phyloP scores from a whole-genome alignment of 179 eudicot genomes.

The Amaranthus tricolor region DNA sequence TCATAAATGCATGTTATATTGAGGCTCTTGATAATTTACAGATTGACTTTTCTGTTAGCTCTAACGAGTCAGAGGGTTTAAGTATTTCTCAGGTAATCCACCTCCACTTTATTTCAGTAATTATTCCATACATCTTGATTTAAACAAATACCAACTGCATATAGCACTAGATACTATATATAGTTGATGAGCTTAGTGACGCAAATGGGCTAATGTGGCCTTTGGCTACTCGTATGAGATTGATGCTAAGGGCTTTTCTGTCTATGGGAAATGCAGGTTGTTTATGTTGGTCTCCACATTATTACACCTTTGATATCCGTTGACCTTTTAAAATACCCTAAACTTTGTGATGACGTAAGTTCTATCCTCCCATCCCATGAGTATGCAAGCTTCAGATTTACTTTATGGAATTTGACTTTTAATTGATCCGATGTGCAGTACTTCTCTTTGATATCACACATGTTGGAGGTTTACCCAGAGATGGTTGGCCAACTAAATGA shows the following conservation, averaged over 20 bases:
- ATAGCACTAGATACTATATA: background rate
- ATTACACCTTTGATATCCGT: conserved; percentile 78
- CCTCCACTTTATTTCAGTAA: conserved; percentile 1
- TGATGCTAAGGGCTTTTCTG: conserved; percentile 9
- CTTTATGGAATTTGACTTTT: conserved; percentile 12
- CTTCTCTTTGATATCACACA: conserved; percentile 82
- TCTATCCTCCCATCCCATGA: conserved; percentile 2
- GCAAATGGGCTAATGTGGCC: background rate
- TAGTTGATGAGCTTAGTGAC: background rate
- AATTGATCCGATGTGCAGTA: conserved; percentile 49
- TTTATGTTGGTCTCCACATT: conserved; percentile 87
- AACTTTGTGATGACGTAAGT: conserved; percentile 85
- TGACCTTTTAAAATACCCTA: conserved; percentile 91
- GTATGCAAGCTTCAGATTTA: conserved; percentile 11
- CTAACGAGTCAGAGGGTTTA: conserved; percentile 65
- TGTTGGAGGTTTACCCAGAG: conserved; percentile 98
- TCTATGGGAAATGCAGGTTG: conserved; percentile 59
- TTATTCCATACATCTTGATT: conserved; percentile 6
- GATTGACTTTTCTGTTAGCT: conserved; percentile 79
- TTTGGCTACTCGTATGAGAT: background rate
- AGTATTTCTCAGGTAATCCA: conserved; percentile 74
- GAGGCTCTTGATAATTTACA: conserved; percentile 29
- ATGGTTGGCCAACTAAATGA: conserved; percentile 68
- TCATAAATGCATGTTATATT: conserved; percentile 6
- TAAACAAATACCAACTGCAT: background rate